Conservation (phyloP, 106 monocot genomes). For the Dendrobium catenatum region DNA sequence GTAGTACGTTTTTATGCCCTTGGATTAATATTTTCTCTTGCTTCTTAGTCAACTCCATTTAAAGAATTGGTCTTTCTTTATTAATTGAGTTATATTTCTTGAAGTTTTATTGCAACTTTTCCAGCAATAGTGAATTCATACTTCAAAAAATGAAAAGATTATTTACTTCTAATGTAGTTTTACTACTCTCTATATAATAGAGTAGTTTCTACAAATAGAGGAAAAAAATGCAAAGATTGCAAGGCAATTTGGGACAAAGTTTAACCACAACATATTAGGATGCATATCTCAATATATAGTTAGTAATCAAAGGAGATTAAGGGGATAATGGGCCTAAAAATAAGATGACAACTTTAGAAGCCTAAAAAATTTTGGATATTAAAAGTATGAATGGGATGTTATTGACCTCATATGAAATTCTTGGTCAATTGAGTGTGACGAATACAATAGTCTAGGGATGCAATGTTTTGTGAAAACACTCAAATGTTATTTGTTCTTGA, state of each 20-base stretch:
- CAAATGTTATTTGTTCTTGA: no score
- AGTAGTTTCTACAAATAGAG: background rate
- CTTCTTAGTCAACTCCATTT: background rate
- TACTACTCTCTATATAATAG: background rate
- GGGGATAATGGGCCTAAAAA: background rate
- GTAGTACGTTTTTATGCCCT: slow-evolving; percentile 1
- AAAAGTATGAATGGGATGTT: background rate
- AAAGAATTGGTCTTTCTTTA: background rate
- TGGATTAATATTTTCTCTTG: background rate
- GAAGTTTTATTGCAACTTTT: background rate
- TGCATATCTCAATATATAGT: background rate
- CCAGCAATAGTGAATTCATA: background rate
- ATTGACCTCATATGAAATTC: no score
- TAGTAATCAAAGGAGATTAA: background rate
- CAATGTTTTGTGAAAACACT: no score
- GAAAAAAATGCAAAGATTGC: background rate
- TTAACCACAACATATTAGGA: background rate
- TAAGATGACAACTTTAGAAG: background rate
- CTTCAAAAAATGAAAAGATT: background rate
- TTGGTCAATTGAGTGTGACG: no score
- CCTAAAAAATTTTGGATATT: background rate
- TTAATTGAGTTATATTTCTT: background rate
- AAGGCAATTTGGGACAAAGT: background rate
- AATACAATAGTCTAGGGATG: no score
- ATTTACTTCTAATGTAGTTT: background rate